Base-by-base conservation (phyloP, 2,329 filamentous ascomycete genomes). In the Aureobasidium sp. region DNA sequence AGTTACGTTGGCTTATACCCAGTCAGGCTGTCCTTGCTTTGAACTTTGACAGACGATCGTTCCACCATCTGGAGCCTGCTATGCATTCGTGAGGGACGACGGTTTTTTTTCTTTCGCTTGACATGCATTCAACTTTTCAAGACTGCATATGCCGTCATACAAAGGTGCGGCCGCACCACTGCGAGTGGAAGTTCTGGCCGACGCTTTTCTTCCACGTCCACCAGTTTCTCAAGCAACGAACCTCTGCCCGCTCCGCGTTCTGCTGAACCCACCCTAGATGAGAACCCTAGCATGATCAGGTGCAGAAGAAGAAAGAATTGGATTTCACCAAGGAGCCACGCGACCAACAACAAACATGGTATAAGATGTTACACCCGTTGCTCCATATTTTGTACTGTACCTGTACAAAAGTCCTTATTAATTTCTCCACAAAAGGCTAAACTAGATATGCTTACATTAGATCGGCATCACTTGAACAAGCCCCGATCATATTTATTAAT, bases 381-480 rank as follows among this genome's bases (percentile, higher is more conserved):
- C 47, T 50, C 47, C 47, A 50, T 50, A 56, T 56, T 36, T 43
- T 34, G 52, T 55, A 39, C n/a, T 56, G 52, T 59, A 47, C 55
- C 41, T 59, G 55, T 59, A 59, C 39, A 59, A 44, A 59, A 43
- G 17, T 20, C 20, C 47, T 32, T 9, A 27, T 41, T 5, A 24
- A 44, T 17, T 52, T 59, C 55, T 48, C 55, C 55, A 59, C 55
- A 59, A 59, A 59, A 59, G 43, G 43, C 55, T 59, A 59, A 59
- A 20, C 8, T 37, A 59, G 41, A 59, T 59, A 59, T 59, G 55
- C 55, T 59, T 59, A 59, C 55, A 59, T 47, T 47, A 47, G 55
- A 59, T 59, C 55, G 55, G 55, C 55, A 48, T 48, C 43, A 43
- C 48, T 17, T 59, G 55, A 32, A 59, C 55, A 59, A 59, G 55